phyloP scores from a whole-genome alignment of 2,329 filamentous ascomycete genomes.

The Penicillium expansum region DNA sequence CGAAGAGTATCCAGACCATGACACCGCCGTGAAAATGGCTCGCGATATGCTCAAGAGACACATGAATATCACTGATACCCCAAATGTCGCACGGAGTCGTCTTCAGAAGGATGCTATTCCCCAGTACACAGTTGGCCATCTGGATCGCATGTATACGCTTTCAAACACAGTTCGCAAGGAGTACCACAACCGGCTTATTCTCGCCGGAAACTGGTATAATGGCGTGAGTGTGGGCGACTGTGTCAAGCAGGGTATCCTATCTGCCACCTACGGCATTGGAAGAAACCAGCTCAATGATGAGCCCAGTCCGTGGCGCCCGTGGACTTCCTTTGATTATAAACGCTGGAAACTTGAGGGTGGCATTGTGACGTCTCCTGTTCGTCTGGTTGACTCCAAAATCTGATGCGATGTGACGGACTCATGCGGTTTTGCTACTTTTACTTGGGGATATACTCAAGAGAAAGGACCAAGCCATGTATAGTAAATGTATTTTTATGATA shows the following conservation, averaged over 20 bases:
- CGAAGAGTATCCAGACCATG: conserved; percentile 58
- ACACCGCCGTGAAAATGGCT: conserved; percentile 69
- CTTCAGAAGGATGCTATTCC: conserved; percentile 75
- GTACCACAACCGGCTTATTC: conserved; percentile 64
- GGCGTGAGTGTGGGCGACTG: conserved; percentile 55
- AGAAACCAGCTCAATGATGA: conserved; percentile 26
- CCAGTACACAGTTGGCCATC: conserved; percentile 81
- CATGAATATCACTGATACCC: conserved; percentile 64
- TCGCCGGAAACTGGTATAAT: conserved; percentile 57
- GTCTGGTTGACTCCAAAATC: conserved; percentile 14
- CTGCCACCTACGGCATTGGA: conserved; percentile 46
- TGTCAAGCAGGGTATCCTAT: conserved; percentile 55
- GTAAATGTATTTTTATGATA: neutral
- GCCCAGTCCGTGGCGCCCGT: conserved; percentile 11
- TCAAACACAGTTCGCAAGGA: conserved; percentile 53
- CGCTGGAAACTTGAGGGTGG: conserved; percentile 33
- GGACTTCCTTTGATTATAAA: conserved; percentile 21
- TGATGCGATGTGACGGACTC: neutral
- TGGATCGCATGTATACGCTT: conserved; percentile 57
- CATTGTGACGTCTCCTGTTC: conserved; percentile 29
- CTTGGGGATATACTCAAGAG: neutral
- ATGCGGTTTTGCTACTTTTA: neutral
- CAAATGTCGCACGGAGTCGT: conserved; percentile 60
- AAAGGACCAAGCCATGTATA: neutral
- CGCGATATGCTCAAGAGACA: conserved; percentile 68